Conservation (phyloP, 345 rosid species). For the Arabis alpina region DNA sequence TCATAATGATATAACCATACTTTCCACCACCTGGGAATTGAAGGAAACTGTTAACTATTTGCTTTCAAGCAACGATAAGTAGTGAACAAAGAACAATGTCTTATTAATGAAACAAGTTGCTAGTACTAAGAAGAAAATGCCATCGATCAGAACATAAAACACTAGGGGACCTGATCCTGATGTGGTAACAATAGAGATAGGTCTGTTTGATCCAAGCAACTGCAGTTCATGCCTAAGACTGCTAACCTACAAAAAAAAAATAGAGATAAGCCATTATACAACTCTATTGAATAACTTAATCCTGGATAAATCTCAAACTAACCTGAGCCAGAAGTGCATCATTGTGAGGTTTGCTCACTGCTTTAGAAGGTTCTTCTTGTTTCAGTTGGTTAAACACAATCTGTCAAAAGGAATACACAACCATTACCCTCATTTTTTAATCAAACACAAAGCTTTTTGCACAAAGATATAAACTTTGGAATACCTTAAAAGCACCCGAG, state of each 20-base stretch:
- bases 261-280: conserved; percentile 11
- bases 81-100: conserved; percentile 15
- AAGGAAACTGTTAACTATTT: not conserved
- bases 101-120: not conserved
- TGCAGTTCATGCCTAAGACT: conserved; percentile 74
- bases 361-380: conserved; percentile 56
- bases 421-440: no score
- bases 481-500: no score
- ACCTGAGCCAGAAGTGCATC: conserved; percentile 85
- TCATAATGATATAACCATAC: conserved; percentile 40
- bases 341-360: conserved; percentile 61
- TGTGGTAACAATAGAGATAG: conserved; percentile 74
- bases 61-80: no score
- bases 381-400: conserved; percentile 60
- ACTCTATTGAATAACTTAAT: not conserved
- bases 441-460: no score
- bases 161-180: conserved; percentile 60
- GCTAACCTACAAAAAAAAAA: conserved; percentile 58
- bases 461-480: no score
- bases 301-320: conserved; percentile 15
- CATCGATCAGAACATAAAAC: not conserved
- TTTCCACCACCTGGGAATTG: conserved; percentile 37
- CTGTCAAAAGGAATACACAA: conserved; percentile 44
- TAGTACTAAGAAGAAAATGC: conserved; percentile 10
- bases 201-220: conserved; percentile 57